Conservation (phyloP, 257 asterid species). For the Petunia axillaris region DNA sequence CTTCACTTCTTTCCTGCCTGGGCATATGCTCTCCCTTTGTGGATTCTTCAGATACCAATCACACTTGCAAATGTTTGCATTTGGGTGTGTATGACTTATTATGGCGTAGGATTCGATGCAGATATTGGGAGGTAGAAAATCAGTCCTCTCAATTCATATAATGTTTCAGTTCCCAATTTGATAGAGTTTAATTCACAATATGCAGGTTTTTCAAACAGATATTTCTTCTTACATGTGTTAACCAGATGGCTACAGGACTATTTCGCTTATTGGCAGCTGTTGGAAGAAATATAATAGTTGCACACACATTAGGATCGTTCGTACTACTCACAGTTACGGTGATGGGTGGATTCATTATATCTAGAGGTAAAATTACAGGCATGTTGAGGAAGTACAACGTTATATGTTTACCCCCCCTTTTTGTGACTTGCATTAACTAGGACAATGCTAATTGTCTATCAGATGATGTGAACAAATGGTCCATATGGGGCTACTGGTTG, state of each 20-base stretch:
- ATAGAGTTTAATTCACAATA: background rate
- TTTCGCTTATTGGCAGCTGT: constrained; percentile 20
- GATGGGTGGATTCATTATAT: constrained; percentile 31
- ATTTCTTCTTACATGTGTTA: constrained; percentile 2
- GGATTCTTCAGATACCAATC: constrained; percentile 51
- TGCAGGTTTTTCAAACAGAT: constrained; percentile 28
- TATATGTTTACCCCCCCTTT: background rate
- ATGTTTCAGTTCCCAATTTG: background rate
- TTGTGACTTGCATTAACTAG: background rate
- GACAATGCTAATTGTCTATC: background rate
- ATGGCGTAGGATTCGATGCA: constrained; percentile 54
- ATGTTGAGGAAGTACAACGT: constrained; percentile 6
- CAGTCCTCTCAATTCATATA: background rate
- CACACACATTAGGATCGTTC: constrained; percentile 23
- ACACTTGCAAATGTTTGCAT: constrained; percentile 40
- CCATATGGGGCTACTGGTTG: constrained; percentile 40
- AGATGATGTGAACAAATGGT: constrained; percentile 35
- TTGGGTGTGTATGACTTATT: constrained; percentile 47
- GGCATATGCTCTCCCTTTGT: constrained; percentile 57
- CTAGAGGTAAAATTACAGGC: constrained; percentile 24
- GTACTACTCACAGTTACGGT: constrained; percentile 11
- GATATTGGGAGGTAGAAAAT: constrained; percentile 40
- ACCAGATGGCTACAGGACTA: constrained; percentile 13
- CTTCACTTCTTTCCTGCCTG: constrained; percentile 55
- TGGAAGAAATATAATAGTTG: constrained; percentile 26